phyloP scores from a whole-genome alignment of 139 green algal genomes.

The Dunaliella sp. region DNA sequence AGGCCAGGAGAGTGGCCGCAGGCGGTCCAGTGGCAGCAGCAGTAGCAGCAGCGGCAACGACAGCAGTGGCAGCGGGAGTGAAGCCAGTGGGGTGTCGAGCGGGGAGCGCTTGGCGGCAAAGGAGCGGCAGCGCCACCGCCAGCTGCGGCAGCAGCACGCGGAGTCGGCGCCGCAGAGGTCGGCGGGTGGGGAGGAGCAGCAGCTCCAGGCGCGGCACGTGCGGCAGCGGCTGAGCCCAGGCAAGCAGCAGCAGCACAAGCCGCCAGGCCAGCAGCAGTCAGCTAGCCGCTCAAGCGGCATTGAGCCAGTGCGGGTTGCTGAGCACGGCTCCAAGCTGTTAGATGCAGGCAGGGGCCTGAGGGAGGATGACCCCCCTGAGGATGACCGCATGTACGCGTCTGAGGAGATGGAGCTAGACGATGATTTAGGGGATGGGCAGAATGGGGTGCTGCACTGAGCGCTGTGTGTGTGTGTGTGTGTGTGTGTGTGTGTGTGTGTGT shows the following conservation, averaged over 20 bases:
- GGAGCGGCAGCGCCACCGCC: neutral
- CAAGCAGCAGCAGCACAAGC: neutral
- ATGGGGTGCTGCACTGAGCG: neutral
- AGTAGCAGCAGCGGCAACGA: neutral
- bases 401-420: neutral
- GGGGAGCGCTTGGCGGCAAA: too few relatives aligned
- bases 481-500: conserved; percentile 21
- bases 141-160: neutral
- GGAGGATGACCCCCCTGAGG: neutral
- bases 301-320: neutral
- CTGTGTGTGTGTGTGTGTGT: neutral
- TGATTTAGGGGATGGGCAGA: neutral
- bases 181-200: too few relatives aligned
- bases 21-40: neutral
- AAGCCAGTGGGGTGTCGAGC: too few relatives aligned
- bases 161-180: neutral
- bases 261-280: neutral
- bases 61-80: neutral
- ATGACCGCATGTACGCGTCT: neutral
- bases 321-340: neutral
- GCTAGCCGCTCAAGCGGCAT: neutral
- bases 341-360: neutral
- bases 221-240: neutral
- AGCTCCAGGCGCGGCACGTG: too few relatives aligned
- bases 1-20: neutral